A percentile compares a stretch with the other conserved stretches of the same genome.
Conservation (phyloP, 225 moss, liverwort and hornwort species). For the Bryoerythrophyllum caledonicum region DNA sequence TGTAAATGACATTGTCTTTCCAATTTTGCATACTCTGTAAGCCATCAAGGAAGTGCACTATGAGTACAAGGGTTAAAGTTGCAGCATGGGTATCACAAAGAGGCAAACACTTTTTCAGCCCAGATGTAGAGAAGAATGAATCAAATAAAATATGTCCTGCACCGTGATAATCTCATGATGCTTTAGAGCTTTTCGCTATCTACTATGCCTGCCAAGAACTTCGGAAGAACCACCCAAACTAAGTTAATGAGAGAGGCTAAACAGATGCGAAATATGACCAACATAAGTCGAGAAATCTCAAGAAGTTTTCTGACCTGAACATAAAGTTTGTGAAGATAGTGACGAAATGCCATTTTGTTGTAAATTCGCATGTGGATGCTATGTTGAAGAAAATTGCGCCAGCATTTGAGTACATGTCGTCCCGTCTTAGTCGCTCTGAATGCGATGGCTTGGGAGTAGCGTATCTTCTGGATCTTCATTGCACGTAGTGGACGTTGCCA, state of each 20-base stretch:
- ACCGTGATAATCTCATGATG: neutral
- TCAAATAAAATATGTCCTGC: neutral
- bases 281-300: neutral
- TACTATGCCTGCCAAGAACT: neutral
- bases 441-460: slow-evolving; percentile 41
- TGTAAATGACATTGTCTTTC: slow-evolving; percentile 74
- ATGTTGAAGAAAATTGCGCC: slow-evolving; percentile 65
- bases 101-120: neutral
- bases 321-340: slow-evolving; percentile 70
- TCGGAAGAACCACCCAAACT: neutral
- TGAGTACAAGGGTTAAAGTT: slow-evolving; percentile 7
- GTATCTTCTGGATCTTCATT: slow-evolving; percentile 50
- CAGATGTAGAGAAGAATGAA: neutral
- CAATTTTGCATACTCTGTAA: slow-evolving; percentile 66
- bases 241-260: neutral
- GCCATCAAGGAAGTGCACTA: neutral
- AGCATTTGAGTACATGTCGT: slow-evolving; percentile 56
- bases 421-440: slow-evolving; percentile 52
- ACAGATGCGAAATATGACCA: neutral
- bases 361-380: slow-evolving; percentile 60
- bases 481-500: slow-evolving; percentile 57
- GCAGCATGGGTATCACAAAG: neutral
- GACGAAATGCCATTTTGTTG: slow-evolving; percentile 79
- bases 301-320: slow-evolving; percentile 48
- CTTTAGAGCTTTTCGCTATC: neutral